Evolutionary conservation across 352 stramenopile genomes (phyloP), one percentile per base, ranked within the genome.

Genomic region (Pythium scleroteichum): DNA sequence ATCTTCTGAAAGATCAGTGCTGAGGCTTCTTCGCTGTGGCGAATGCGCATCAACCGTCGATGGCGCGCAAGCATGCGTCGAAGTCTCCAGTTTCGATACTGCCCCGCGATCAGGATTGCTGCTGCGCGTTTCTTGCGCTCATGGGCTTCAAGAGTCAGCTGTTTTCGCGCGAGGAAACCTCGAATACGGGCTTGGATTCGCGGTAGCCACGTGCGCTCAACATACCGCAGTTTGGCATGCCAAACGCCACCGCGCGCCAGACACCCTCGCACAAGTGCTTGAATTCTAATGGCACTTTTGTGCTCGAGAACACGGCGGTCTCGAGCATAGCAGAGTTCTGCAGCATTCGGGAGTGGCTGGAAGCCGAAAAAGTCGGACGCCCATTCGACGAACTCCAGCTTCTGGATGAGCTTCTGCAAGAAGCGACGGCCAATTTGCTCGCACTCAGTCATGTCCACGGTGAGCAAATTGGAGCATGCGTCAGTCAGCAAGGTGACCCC

Each of bases 401-500:
- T 78, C 8, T 74, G 59, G 35, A 94, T 72, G 16, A 96, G 66
- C 20, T 70, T 59, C 46, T 94, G 84, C 1, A 97, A 62, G 45
- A 95, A 95, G 0, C 77, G 68, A 19, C 86, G 72, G 1, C 84
- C 74, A 51, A 97, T 82, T 24, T 79, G 68, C 17, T 66, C 68
- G 62, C 88, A 96, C 23, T 85, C 74, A 8, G 85, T 93, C 47
- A 97, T 69, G 48, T 97, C 82, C n/a, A 97, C 79, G 12, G 82
- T 91, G 12, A 92, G 74, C n/a, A 97, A 71, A 41, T 90, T 85
- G 3, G 73, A 72, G 40, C 87, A 95, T 5, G 67, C 64, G 1
- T 67, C 59, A 1, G 82, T 83, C 22, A 95, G 72, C 12, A 69
- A 55, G 6, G 82, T 68, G 7, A 97, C 76, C 12, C 86, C 91